Evolutionary conservation across 1,284 basidiomycete species (phyloP), one percentile per base, ranked within the genome.

Genomic region (Pseudozyma flocculosa): DNA sequence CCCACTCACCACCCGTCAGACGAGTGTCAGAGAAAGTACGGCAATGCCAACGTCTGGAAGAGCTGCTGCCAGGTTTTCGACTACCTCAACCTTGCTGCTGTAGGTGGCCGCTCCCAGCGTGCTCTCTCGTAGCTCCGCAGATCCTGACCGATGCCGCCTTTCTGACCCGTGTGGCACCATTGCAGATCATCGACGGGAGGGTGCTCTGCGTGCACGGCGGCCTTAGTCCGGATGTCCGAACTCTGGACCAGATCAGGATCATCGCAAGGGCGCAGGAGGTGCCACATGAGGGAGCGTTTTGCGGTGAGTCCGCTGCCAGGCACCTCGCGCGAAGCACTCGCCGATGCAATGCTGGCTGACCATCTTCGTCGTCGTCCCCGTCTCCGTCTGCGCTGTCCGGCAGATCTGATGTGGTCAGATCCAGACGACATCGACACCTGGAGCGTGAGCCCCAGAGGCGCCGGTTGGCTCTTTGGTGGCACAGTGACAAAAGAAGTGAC

Each of bases 11-110:
- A 89, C 73, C 82, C 96, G 24, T 95, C 26, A 29, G 61, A 64
- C 40, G 95, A 99, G 83, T 98, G 95, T 75, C 87, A 93, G 38
- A 85, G 94, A 43, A 99, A 99, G 81, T 99, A 99, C 78, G 94
- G 93, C 41, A 70, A 64, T 48, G 68, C 92, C 24, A 89, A 90
- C 69, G 94, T 97, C 36, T 99, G 95, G 95, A 93, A 91, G 37
- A 96, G 96, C 80, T 98, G 98, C 78, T 98, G 94, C 58, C 95
- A 99, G 81, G 96, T 99, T 92, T 99, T 99, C 79, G 95, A 99
- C 83, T 98, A 94, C 81, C 81, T 99, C 69, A 98, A 94, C 9
- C 83, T 99, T 45, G 93, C 90, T 30, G 93, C 95, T 55, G 94
- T 43, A 18, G 29, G 42, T 43, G 4, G 24, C 93, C 76, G 83